Percentiles rank a stretch among this genome's conserved stretches.
phyloP scores from a whole-genome alignment of 257 asterid species.

The Petunia axillaris region DNA sequence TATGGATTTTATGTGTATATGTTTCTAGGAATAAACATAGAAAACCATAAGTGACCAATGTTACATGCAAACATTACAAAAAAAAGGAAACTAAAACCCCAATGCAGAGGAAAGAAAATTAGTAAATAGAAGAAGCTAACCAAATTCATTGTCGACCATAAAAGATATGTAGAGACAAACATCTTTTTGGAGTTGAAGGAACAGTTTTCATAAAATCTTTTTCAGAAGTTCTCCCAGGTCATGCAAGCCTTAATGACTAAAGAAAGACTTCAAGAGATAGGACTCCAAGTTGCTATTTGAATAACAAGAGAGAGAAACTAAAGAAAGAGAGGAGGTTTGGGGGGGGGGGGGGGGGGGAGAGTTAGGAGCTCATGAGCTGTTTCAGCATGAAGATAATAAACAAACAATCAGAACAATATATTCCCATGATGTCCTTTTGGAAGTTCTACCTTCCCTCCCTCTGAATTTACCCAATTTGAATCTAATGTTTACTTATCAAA shows the following conservation, averaged over 20 bases:
- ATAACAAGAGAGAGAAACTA: background rate
- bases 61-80: background rate
- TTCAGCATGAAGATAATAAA: background rate
- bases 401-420: background rate
- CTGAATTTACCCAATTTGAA: background rate
- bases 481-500: background rate
- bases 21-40: slow-evolving; percentile 1
- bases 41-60: background rate
- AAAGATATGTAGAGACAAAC: background rate
- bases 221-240: background rate
- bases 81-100: background rate
- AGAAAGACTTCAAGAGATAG: background rate
- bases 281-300: background rate
- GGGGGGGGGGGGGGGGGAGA: background rate
- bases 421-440: background rate
- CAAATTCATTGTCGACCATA: background rate
- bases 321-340: background rate
- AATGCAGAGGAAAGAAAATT: background rate
- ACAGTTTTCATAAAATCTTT: background rate
- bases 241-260: background rate
- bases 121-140: background rate
- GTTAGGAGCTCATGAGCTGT: background rate
- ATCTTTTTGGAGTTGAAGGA: slow-evolving; percentile 13
- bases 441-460: background rate
- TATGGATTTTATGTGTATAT: slow-evolving; percentile 2